Base-by-base conservation (phyloP, 1,284 basidiomycete species). In the Cerioporus squamosus region DNA sequence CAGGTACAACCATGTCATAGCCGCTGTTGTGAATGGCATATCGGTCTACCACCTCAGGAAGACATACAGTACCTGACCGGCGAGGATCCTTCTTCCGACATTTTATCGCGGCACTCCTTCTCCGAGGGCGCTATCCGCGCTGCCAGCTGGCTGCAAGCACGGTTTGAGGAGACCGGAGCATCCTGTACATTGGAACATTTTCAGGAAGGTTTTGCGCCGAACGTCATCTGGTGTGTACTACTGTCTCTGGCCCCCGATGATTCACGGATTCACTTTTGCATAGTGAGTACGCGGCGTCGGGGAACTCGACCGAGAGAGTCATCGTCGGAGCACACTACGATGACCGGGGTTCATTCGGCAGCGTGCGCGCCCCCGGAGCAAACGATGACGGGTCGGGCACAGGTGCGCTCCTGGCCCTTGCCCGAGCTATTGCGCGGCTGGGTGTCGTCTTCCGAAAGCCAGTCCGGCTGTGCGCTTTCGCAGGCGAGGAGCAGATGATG, bases 291-390 rank as follows among this genome's bases (percentile, higher is more conserved):
- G 40, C 75, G 5, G 73, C 84, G 2, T 74, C 76, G 14, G 75
- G 74, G 36, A 74, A 84, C 36, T 84, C 83, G 1, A 83, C 77
- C 44, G 77, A 81, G 62, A 88, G 79, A 33, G 84, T 91, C 29
- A 78, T 95, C 48, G 75, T 95, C 47, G 89, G 88, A 54, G 91
- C 85, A 2, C 93, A 95, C 73, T 94, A 94, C 70, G 93, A 95
- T 70, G 91, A 88, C 50, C 86, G 93, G 29, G 94, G 94, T 12
- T 89, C 88, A 2, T 95, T 94, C 72, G 94, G 94, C 14, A 85
- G 76, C 57, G 80, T 80, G 8, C 82, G 88, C 23, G 91, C 90
- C 6, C 91, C 91, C 1, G 86, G 85, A 5, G 84, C 81, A n/a
- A 85, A 95, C 66, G 93, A 95, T 66, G 92, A 94, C 70, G 93